phyloP scores from a whole-genome alignment of 2,329 filamentous ascomycete genomes.

The Aureobasidium sp. region DNA sequence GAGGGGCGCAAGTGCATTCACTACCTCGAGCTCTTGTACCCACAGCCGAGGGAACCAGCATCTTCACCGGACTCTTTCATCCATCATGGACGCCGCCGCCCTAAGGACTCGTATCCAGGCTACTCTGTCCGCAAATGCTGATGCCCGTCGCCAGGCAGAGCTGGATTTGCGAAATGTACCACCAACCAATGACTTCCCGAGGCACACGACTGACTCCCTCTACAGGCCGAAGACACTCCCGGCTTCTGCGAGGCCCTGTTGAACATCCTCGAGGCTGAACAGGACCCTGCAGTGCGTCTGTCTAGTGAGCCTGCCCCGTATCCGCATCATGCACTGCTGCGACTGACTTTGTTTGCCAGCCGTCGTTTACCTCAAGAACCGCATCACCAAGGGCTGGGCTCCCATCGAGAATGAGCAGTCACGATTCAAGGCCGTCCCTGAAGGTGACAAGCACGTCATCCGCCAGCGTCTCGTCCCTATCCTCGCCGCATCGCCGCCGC shows the following conservation, averaged over 20 bases:
- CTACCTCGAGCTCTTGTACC: not conserved
- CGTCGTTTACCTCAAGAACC: slow-evolving; percentile 96
- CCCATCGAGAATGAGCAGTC: slow-evolving; percentile 53
- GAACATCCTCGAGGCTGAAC: slow-evolving; percentile 82
- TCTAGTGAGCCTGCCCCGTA: slow-evolving; percentile 59
- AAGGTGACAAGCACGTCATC: slow-evolving; percentile 81
- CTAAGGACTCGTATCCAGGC: slow-evolving; percentile 69
- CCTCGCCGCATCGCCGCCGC: slow-evolving; percentile 64
- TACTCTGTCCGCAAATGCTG: slow-evolving; percentile 65
- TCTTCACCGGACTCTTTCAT: not conserved
- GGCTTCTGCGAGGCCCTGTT: slow-evolving; percentile 87
- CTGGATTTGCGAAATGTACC: slow-evolving; percentile 73
- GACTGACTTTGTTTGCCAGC: slow-evolving; percentile 43
- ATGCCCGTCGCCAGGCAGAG: slow-evolving; percentile 68
- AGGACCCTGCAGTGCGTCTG: slow-evolving; percentile 73
- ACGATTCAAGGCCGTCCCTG: slow-evolving; percentile 62
- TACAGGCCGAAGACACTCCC: slow-evolving; percentile 76
- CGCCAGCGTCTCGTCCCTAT: slow-evolving; percentile 82
- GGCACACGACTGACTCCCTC: not conserved
- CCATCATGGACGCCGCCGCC: slow-evolving; percentile 61
- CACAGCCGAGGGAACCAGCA: not conserved
- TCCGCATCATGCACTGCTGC: not conserved
- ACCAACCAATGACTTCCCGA: slow-evolving; percentile 2
- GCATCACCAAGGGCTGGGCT: slow-evolving; percentile 86
- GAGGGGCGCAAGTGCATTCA: not conserved